Evolutionary conservation across 495 filamentous ascomycete genomes (phyloP), one percentile per base, ranked within the genome.

Genomic region (Hypoxylon fragiforme): DNA sequence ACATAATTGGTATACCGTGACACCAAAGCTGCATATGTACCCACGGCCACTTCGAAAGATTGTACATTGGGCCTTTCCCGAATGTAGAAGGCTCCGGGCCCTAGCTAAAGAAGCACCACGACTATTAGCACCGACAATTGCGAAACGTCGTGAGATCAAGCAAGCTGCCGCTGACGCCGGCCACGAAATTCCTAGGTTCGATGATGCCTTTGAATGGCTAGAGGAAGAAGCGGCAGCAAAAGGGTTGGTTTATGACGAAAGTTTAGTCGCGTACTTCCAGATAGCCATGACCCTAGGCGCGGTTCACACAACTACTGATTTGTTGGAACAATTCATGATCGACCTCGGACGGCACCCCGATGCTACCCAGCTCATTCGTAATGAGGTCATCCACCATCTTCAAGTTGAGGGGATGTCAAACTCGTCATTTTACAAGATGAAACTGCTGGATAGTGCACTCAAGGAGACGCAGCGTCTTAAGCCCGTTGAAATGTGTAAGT

Each of bases 391-490:
- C 12, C 24, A 42, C 1, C 65, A 70, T 0, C 61, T 76, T 19
- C 40, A 50, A 21, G 58, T 70, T 7, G 61, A 65, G 18, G 69
- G 65, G 12, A 69, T 80, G 67, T 73, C 73, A 26, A 81, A 78
- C 62, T 67, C 70, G 8, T 73, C 75, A 5, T 54, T 83, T 7
- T 70, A 74, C 39, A 82, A 80, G 48, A 60, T 84, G 66, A 76
- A 76, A 50, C 53, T 80, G 31, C 66, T 85, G 58, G 79, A 82
- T 58, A 77, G 73, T 64, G 69, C 76, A 6, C 38, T 79, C 31
- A 79, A 77, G 46, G 77, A 79, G 54, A 65, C 62, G 12, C 72
- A 75, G 55, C 62, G 77, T 2, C 7, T 76, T 11, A 72, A 73
- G 37, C 74, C 73, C 1, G 36, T 68, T 3, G 57, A 60, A 26